Evolutionary conservation across 768 basidiomycete species (phyloP).

Genomic region (Dioszegia hungarica): DNA sequence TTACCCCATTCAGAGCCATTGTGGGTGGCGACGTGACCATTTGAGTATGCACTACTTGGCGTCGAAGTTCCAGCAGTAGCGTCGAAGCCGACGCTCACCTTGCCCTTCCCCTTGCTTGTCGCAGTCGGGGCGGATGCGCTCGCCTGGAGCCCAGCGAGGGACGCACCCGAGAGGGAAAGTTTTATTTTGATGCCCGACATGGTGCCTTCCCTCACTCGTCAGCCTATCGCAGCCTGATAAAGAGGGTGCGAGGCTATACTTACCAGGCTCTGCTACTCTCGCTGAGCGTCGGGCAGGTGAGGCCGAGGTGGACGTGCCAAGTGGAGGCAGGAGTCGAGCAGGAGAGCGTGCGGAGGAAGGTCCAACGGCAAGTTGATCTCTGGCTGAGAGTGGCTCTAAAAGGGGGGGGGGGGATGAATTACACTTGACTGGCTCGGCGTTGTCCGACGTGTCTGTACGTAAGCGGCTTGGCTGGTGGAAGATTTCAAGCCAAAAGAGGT

Average conservation of each 20-base stretch:
- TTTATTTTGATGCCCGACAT: conserved; percentile 60
- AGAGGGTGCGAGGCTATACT: neutral
- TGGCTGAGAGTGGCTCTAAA: no score
- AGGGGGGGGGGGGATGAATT: neutral
- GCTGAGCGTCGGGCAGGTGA: no score
- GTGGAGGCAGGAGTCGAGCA: conserved; percentile 19
- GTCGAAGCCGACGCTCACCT: neutral
- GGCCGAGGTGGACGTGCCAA: conserved; percentile 23
- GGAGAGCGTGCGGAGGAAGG: neutral
- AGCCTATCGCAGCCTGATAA: neutral
- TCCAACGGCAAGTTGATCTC: no score
- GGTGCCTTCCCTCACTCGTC: conserved; percentile 1
- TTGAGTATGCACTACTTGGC: no score
- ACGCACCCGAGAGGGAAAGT: conserved; percentile 19
- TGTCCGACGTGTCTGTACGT: neutral
- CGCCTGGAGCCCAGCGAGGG: neutral
- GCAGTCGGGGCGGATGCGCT: conserved; percentile 1
- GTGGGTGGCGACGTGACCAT: no score
- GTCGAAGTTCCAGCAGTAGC: neutral
- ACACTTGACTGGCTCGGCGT: neutral
- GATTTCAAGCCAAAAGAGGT: neutral
- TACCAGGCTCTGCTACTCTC: no score
- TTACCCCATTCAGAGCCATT: neutral
- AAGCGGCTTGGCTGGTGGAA: neutral
- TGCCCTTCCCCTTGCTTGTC: conserved; percentile 6